Percentiles rank a stretch among this genome's conserved stretches.
These are phyloP conservation scores for Carex arenaria DNA, from an alignment of 202 grass and related monocot genomes.

Conservation along the genomic window DNA sequence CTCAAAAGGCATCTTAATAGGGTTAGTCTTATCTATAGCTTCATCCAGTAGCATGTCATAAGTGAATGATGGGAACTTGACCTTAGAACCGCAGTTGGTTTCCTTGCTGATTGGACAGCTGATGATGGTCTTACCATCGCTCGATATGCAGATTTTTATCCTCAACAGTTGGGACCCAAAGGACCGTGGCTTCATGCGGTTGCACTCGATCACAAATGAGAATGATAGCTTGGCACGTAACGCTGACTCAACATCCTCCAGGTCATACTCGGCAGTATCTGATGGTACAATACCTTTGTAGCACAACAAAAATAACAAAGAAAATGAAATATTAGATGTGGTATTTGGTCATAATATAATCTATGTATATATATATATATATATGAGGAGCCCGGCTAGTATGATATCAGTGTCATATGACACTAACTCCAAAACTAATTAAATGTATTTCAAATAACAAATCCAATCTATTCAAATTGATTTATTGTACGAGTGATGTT, in stretches of 20 bases:
- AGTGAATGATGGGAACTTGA: slow-evolving; percentile 26
- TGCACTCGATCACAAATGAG: slow-evolving; percentile 24
- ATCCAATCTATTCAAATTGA: too few species aligned
- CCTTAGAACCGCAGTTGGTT: neutral
- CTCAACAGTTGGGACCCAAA: neutral
- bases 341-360: neutral
- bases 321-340: neutral
- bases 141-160: slow-evolving; percentile 19
- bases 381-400: too few species aligned
- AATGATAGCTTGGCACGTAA: neutral
- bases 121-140: slow-evolving; percentile 7
- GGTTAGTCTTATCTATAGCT: neutral
- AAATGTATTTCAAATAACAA: too few species aligned
- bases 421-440: too few species aligned
- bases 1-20: slow-evolving; percentile 12
- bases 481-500: too few species aligned
- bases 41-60: neutral
- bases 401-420: too few species aligned
- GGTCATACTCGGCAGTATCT: neutral
- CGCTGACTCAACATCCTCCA: slow-evolving; percentile 12
- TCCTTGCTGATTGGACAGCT: slow-evolving; percentile 10
- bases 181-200: neutral
- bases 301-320: neutral
- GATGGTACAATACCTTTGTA: slow-evolving; percentile 20
- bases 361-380: too few species aligned